Percentiles rank a stretch among this genome's conserved stretches.
These are phyloP conservation scores for Brassica hybrid DNA, from an alignment of 441 rosid species.

Conservation along the genomic window DNA sequence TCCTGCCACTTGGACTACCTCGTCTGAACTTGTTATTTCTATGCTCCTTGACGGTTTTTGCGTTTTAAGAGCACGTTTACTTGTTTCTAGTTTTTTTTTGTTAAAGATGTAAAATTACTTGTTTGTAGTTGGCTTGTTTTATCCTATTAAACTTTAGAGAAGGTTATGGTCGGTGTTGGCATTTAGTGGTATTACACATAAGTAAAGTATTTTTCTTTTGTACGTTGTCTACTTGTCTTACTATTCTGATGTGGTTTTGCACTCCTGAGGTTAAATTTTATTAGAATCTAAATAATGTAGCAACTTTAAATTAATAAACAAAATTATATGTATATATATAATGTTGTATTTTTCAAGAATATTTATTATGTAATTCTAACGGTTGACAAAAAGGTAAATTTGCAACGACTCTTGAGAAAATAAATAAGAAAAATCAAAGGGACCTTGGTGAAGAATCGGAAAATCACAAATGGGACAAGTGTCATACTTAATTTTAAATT, in stretches of 20 bases:
- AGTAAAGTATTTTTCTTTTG: neutral
- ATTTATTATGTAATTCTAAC: neutral
- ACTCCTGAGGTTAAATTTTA: neutral
- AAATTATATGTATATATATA: neutral
- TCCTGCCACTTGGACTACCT: no score
- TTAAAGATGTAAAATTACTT: neutral
- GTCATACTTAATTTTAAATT: constrained; percentile 8
- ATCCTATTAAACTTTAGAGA: neutral
- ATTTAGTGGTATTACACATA: neutral
- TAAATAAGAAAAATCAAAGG: neutral
- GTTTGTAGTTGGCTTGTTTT: neutral
- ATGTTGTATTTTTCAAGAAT: neutral
- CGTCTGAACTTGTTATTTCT: no score
- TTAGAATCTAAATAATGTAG: neutral
- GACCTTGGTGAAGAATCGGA: constrained; percentile 9
- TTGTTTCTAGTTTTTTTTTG: neutral
- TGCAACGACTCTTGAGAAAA: neutral
- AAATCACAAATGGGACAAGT: constrained; percentile 18
- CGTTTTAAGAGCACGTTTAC: neutral
- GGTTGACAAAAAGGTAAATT: neutral
- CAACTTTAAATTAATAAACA: neutral
- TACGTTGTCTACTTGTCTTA: constrained; percentile 4
- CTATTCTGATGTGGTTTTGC: constrained; percentile 3
- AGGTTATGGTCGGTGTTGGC: neutral
- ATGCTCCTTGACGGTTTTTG: no score